Evolutionary conservation across 371 early-diverging fungal species (phyloP).

Genomic region (Vavraia culicis): DNA sequence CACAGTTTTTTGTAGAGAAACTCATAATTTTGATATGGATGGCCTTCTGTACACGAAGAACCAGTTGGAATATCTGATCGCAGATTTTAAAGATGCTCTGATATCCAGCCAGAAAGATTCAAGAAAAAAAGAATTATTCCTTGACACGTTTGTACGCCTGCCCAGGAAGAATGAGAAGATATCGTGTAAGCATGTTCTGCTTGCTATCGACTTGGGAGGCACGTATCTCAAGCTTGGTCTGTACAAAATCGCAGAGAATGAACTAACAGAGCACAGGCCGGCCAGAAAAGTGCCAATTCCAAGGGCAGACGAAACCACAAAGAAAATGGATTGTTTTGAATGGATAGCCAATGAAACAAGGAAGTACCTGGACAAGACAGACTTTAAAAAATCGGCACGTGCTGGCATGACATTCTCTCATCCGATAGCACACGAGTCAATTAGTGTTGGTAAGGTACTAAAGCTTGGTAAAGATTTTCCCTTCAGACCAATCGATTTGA

Average conservation of each 20-base stretch:
- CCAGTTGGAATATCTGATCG: no score
- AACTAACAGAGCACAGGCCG: no score
- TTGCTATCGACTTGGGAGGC: slow-evolving; percentile 8
- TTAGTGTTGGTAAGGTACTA: neutral
- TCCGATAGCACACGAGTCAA: neutral
- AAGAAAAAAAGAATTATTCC: no score
- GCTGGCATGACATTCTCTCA: slow-evolving; percentile 2
- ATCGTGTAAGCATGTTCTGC: no score
- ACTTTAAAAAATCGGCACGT: neutral
- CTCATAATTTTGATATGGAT: no score
- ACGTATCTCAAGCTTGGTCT: slow-evolving; percentile 3
- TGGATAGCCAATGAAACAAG: neutral
- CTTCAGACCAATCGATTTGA: neutral
- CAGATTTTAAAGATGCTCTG: no score
- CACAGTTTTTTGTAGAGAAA: no score
- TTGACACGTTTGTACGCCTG: no score
- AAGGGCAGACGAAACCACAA: neutral
- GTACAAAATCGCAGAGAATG: neutral
- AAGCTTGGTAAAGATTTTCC: slow-evolving; percentile 9
- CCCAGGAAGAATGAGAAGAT: no score
- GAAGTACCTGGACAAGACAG: neutral
- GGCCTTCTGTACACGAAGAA: no score
- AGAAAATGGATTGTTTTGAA: neutral
- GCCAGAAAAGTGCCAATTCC: neutral
- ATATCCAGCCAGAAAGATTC: no score